Evolutionary conservation across 345 rosid species (phyloP).

Genomic region (Toxicodendron radicans): DNA sequence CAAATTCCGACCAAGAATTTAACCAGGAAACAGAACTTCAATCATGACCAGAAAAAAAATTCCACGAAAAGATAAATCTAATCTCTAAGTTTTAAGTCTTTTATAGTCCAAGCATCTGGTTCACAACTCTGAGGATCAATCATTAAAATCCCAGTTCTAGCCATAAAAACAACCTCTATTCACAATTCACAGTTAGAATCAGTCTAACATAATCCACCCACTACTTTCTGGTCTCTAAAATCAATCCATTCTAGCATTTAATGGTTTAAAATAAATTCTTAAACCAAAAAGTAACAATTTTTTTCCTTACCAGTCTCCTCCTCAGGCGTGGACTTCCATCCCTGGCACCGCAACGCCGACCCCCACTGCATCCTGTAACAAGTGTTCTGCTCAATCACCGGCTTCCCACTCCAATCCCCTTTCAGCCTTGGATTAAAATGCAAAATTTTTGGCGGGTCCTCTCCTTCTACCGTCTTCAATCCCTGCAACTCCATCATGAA

Average conservation of each 20-base stretch:
- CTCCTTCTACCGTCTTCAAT: slow-evolving; percentile 82
- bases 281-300: neutral
- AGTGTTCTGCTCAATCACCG: slow-evolving; percentile 94
- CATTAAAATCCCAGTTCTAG: neutral
- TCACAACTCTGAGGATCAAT: no score
- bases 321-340: slow-evolving; percentile 72
- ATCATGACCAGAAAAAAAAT: no score
- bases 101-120: no score
- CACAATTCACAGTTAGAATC: neutral
- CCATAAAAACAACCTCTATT: neutral
- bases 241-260: neutral
- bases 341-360: slow-evolving; percentile 73
- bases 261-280: neutral
- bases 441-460: slow-evolving; percentile 91
- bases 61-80: no score
- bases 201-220: no score
- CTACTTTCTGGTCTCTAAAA: neutral
- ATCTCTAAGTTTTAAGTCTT: no score
- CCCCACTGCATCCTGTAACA: slow-evolving; percentile 99
- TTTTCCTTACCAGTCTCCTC: slow-evolving; percentile 75
- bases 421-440: slow-evolving; percentile 90
- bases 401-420: slow-evolving; percentile 85
- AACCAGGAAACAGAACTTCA: no score
- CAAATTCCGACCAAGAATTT: no score
- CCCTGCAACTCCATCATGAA: slow-evolving; percentile 87